Evolutionary conservation across 305 asterid species (phyloP).

Genomic region (Stenogyne calaminthoides): DNA sequence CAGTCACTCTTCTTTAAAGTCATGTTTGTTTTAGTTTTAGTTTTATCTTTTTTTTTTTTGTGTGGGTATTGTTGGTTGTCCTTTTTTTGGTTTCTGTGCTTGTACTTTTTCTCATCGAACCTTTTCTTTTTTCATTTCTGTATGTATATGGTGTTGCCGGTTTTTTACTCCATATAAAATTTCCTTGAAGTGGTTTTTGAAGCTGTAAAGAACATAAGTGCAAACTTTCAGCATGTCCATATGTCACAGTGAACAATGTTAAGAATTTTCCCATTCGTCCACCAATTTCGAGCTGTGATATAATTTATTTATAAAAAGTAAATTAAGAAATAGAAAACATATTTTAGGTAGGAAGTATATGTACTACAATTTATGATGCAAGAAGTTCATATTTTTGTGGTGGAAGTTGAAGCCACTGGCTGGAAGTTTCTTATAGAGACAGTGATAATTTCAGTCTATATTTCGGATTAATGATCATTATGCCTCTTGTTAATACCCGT

Average conservation of each 20-base stretch:
- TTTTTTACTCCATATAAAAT: background rate
- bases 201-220: background rate
- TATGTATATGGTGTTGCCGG: background rate
- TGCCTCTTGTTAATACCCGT: no score
- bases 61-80: background rate
- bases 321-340: background rate
- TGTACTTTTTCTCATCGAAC: background rate
- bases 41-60: background rate
- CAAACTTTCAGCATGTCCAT: no score
- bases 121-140: background rate
- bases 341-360: background rate
- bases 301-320: background rate
- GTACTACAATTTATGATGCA: background rate
- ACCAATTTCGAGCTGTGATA: background rate
- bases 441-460: background rate
- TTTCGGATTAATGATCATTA: background rate
- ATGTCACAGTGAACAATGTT: no score
- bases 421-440: background rate
- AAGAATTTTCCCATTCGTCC: background rate
- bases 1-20: constrained; percentile 4
- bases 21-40: background rate
- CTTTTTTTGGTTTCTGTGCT: background rate
- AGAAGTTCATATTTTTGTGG: background rate
- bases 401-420: background rate
- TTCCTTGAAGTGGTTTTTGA: constrained; percentile 4